Percentiles rank a stretch among this genome's conserved stretches.
phyloP scores from a whole-genome alignment of 2,329 filamentous ascomycete genomes.

The Curvularia hawaiiensis region DNA sequence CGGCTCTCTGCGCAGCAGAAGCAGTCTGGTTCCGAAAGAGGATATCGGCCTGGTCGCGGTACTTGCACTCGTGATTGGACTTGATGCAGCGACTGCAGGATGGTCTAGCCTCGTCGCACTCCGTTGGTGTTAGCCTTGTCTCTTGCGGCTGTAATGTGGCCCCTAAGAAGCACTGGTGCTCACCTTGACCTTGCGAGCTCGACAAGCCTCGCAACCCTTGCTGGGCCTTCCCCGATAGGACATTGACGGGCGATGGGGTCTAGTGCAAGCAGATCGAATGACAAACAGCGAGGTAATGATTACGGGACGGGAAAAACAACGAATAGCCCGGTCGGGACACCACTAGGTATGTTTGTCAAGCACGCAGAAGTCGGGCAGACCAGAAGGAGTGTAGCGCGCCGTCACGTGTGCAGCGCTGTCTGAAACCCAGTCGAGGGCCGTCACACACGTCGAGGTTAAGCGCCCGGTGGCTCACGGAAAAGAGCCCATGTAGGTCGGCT shows the following conservation, averaged over 20 bases:
- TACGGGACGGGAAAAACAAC: slow-evolving; percentile 1
- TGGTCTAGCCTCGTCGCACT: slow-evolving; percentile 44
- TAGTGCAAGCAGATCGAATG: slow-evolving; percentile 6
- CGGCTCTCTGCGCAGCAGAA: slow-evolving; percentile 41
- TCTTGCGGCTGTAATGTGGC: not conserved
- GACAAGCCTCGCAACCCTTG: slow-evolving; percentile 44
- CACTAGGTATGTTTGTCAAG: slow-evolving; percentile 1
- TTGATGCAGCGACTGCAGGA: slow-evolving; percentile 39
- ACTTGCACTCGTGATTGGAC: slow-evolving; percentile 36
- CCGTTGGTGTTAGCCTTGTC: slow-evolving; percentile 7
- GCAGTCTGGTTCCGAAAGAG: slow-evolving; percentile 44
- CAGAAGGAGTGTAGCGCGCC: slow-evolving; percentile 5
- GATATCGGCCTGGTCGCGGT: slow-evolving; percentile 41
- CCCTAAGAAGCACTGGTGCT: slow-evolving; percentile 1
- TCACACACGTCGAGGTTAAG: slow-evolving; percentile 5
- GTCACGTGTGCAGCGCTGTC: slow-evolving; percentile 9
- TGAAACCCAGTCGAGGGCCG: slow-evolving; percentile 9
- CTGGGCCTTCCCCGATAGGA: slow-evolving; percentile 44
- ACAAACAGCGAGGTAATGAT: not conserved
- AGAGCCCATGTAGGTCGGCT: slow-evolving; percentile 10
- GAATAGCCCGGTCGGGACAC: not conserved
- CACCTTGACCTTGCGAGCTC: slow-evolving; percentile 44
- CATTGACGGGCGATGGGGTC: slow-evolving; percentile 22
- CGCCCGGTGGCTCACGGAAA: slow-evolving; percentile 6
- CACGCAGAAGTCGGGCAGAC: slow-evolving; percentile 6